Evolutionary conservation across 768 basidiomycete species (phyloP), one percentile per base, ranked within the genome.

Genomic region (Collybiopsis luxurians): DNA sequence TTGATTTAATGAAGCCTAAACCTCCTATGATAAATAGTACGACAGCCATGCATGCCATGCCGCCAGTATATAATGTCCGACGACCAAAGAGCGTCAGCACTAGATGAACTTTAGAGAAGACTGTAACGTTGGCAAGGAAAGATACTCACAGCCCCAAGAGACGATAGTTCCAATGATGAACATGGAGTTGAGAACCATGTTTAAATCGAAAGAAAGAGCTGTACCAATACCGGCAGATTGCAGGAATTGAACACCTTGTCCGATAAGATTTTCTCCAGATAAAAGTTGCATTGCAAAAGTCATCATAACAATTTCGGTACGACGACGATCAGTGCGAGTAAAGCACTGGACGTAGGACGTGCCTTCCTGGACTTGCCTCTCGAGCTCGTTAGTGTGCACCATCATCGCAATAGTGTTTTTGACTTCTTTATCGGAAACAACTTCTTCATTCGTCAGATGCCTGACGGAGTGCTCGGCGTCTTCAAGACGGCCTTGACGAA

Each of bases 281-380:
- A 66, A 57, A 1, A 66, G 59, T 51, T 66, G 65, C 13, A 64
- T 64, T 1, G 65, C 65, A 44, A 66, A 66, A 13, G 62, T 61
- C 65, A 66, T 66, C 65, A 66, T 64, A 4, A 64, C 63, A 26
- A 66, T 64, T 53, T 66, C 64, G 12, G 64, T 66, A 28, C 64
- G 52, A 31, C 64, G 49, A 31, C 46, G 30, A 48, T 66, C 64
- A 48, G 60, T 61, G 0, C 60, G 59, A 1, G 26, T 53, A 54
- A 66, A 66, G 44, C 64, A 64, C 34, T 66, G 52, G 13, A 66
- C 15, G 36, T 66, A 66, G 12, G 61, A 51, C 34, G 64, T 64
- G 1, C 64, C 64, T 7, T n/a, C 59, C 30, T 62, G 59, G 4
- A 59, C 56, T 57, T 65, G 53, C 27, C 58, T 58, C 59, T 65